Base-by-base conservation (phyloP, 495 filamentous ascomycete species). In the Podospora pseudoanserina region DNA sequence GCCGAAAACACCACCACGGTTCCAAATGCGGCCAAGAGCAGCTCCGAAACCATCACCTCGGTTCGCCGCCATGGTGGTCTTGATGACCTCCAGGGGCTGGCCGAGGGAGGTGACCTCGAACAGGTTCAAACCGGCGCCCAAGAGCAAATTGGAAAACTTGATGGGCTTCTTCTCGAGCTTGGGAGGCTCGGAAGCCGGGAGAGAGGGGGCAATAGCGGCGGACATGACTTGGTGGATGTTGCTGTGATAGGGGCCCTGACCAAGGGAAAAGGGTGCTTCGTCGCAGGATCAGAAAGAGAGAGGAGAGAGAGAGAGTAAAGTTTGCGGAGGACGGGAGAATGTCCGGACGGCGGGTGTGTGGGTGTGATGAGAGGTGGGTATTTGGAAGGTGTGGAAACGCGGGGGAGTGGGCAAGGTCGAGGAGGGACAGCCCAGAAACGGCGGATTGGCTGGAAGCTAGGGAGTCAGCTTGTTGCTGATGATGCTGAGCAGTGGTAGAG, bases 41-140 rank as follows among this genome's bases (percentile, higher is more conserved):
- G 88, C 85, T 66, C 85, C 85, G 81, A 98, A 94, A 80, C 88
- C 90, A 76, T 98, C 95, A 74, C 87, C 85, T 80, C 95, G 87
- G 83, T 99, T 95, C 66, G 95, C 95, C 74, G 95, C 96, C 91
- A 98, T 97, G 75, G 94, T 97, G 74, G 95, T 99, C 91, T 99
- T 99, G 85, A 90, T 86, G 82, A 99, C 95, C 86, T 99, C 96
- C 77, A 99, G 86, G 74, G 95, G 95, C 90, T 97, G 95, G 79
- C 93, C 83, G 88, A 91, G 76, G 54, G 74, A 72, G 69, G 70
- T 78, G 68, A 89, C 90, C 88, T 97, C 94, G 79, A 97, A 98
- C 89, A 99, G 85, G 84, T 99, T 98, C 82, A 99, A 85, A 60
- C 94, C 94, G 75, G 92, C 96, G 72, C 95, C 95, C 76, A 99